These are phyloP conservation scores for Platanthera guangdongensis DNA, from an alignment of 106 monocot genomes.

Conservation along the genomic window DNA sequence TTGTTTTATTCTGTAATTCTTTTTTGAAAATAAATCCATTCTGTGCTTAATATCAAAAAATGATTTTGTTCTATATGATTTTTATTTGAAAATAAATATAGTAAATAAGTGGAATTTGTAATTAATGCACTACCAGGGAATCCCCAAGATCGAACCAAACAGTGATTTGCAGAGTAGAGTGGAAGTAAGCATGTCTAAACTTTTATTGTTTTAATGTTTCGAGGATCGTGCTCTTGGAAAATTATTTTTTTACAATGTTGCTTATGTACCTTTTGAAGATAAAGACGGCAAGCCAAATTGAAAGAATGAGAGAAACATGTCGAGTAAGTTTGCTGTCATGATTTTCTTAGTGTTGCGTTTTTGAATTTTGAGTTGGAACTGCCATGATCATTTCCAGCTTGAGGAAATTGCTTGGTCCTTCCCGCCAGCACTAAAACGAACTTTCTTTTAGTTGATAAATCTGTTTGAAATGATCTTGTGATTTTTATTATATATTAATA, in stretches of 20 bases:
- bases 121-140: constrained; percentile 45
- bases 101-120: not conserved
- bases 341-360: not conserved
- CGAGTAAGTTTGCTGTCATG: constrained; percentile 52
- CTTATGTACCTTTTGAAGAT: constrained; percentile 37
- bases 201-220: not conserved
- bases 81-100: not conserved
- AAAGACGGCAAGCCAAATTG: constrained; percentile 86
- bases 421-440: too few relatives aligned
- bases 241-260: not conserved
- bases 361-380: not conserved
- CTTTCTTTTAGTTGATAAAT: not conserved
- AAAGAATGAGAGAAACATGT: constrained; percentile 97
- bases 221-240: not conserved
- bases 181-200: constrained; percentile 43
- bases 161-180: constrained; percentile 85
- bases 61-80: not conserved
- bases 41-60: not conserved
- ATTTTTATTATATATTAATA: not conserved
- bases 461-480: not conserved
- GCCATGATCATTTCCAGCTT: too few relatives aligned
- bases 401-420: too few relatives aligned
- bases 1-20: too few relatives aligned
- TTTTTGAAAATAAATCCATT: not conserved
- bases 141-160: constrained; percentile 88